Base-by-base conservation (phyloP, 177 flowering plant genomes). In the Vitis hybrid region DNA sequence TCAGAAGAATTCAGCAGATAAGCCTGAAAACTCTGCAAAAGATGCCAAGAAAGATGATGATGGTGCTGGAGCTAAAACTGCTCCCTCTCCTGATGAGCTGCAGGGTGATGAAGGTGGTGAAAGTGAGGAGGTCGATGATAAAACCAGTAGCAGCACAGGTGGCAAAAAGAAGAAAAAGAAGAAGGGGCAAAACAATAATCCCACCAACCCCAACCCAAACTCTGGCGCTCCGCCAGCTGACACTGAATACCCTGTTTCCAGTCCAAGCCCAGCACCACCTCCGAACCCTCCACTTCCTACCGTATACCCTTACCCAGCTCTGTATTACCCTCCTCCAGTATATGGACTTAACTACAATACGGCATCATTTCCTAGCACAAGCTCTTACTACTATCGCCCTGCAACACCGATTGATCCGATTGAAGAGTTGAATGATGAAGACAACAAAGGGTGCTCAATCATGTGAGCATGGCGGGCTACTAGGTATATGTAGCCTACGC, bases 291-390 rank as follows among this genome's bases (percentile, higher is more conserved):
- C 84, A 62, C 57, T 2, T 19, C 84, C 75, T 70, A 70, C 5
- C 5, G 10, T 67, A 5, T 70, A 66, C 51, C 67, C 76, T 33
- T 75, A 72, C 63, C 75, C 68, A 8, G 78, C 83, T 1, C 15
- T 71, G 58, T 65, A 66, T 8, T 65, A 78, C 56, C 65, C 80
- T 16, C 72, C 74, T 51, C 78, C 86, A 10, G 51, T 51, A 11
- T 70, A 77, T 29, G 85, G 80, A 58, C 20, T 82, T 63, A 83
- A 81, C 53, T 83, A 82, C 77, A 82, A 62, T 62, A 75, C 68
- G 52, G 76, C 76, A 11, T 48, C 53, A 12, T 58, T 76, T 68
- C 83, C 85, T 15, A 71, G 53, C 64, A 13, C 72, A 45, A 64
- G 73, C 61, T 50, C 66, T 50, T 61, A 76, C 5, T 78, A 77